phyloP scores from a whole-genome alignment of 805 yeast genomes.

The Vanderwaltozyma yarrowii region DNA sequence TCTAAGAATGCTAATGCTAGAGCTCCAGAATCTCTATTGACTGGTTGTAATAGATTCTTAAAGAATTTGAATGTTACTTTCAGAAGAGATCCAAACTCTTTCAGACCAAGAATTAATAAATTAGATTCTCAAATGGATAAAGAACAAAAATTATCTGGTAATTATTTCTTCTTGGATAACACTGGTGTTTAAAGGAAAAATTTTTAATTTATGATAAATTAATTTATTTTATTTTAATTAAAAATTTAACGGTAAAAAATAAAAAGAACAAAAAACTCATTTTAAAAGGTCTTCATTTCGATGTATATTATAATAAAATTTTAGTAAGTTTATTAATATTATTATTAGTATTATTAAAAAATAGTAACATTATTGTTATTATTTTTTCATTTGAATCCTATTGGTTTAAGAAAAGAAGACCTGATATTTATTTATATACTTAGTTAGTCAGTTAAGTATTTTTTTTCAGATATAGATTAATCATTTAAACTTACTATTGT shows the following conservation, averaged over 20 bases:
- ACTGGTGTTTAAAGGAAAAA: slow-evolving; percentile 31
- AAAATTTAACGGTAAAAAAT: no score
- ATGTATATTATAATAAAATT: slow-evolving; percentile 1
- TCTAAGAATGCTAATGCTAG: slow-evolving; percentile 78
- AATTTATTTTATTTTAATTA: no score
- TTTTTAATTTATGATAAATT: no score
- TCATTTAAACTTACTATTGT: background rate
- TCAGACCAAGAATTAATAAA: slow-evolving; percentile 98
- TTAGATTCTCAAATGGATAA: slow-evolving; percentile 98
- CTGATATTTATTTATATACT: slow-evolving; percentile 4
- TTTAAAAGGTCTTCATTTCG: background rate
- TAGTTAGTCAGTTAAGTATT: background rate
- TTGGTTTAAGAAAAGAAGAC: slow-evolving; percentile 4
- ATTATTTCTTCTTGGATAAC: slow-evolving; percentile 90
- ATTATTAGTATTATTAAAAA: background rate
- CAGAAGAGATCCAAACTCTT: slow-evolving; percentile 98
- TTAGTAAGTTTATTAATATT: background rate
- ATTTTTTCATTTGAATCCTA: background rate
- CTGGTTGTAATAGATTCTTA: slow-evolving; percentile 95
- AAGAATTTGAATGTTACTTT: slow-evolving; percentile 95
- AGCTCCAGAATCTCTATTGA: slow-evolving; percentile 83
- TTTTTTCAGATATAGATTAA: background rate
- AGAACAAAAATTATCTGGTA: slow-evolving; percentile 88
- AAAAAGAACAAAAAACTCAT: background rate
- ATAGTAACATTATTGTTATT: no score